A percentile compares a stretch with the other conserved stretches of the same genome.
Evolutionary conservation across 768 basidiomycete species (phyloP).

Genomic region (Coprinopsis cinerea): DNA sequence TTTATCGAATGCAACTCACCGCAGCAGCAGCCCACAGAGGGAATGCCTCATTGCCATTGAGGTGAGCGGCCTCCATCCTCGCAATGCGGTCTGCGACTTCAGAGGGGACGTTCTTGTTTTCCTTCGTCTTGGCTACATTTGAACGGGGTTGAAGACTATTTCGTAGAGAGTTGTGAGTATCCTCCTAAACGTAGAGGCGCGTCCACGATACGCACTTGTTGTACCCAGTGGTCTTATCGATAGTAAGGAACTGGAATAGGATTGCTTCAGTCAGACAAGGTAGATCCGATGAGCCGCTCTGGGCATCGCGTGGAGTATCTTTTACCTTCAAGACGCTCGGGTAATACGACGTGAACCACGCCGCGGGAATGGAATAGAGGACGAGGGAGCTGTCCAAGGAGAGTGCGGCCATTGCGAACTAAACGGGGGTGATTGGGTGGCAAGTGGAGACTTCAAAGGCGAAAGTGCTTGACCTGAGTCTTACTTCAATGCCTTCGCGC

Average conservation of each 20-base stretch:
- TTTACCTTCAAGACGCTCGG: constrained; percentile 20
- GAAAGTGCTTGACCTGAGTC: no score
- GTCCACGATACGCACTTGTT: constrained; percentile 20
- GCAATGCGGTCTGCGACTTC: neutral
- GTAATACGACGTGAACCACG: constrained; percentile 20
- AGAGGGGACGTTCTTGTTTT: constrained; percentile 18
- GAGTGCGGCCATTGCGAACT: no score
- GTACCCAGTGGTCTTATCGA: constrained; percentile 17
- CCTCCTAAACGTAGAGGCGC: neutral
- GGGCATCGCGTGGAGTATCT: neutral
- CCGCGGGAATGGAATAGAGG: constrained; percentile 24
- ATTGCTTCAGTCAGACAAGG: neutral
- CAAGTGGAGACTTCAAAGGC: no score
- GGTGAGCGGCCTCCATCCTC: constrained; percentile 19
- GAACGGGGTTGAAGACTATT: constrained; percentile 19
- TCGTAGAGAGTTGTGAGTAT: neutral
- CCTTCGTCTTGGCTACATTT: constrained; percentile 12
- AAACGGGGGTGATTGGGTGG: no score
- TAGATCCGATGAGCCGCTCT: neutral
- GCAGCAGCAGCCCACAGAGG: constrained; percentile 22
- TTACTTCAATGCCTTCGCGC: no score
- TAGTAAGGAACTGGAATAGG: constrained; percentile 7
- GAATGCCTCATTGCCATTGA: constrained; percentile 22
- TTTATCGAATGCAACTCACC: constrained; percentile 3
- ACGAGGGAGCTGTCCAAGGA: constrained; percentile 18